Evolutionary conservation across 2,329 filamentous ascomycete species (phyloP), one percentile per base, ranked within the genome.

Genomic region (Apiospora hydei): DNA sequence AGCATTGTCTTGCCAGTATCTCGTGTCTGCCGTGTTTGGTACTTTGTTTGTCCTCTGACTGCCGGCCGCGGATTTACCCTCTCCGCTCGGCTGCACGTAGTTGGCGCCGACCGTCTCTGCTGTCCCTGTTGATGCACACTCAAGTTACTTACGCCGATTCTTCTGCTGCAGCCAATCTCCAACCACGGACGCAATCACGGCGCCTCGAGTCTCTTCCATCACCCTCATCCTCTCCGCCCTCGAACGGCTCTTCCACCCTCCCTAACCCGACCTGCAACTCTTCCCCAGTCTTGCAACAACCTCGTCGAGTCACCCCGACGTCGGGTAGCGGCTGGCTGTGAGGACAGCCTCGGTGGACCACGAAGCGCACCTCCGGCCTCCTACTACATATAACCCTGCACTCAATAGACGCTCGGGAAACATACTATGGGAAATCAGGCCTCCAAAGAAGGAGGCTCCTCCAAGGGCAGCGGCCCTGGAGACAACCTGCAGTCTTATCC

Each of bases 401-500:
- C 26, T 57, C 51, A 34, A 3, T 21, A 57, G 26, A 57, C 51
- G 51, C 74, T 24, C 16, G 43, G 46, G 47, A 30, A 72, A 72
- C 70, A 72, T 78, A 83, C 74, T 77, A 95, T 95, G 93, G 93
- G 93, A 81, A 95, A 94, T 83, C 90, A 93, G 83, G 88, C 87
- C 78, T 95, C 93, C 77, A 90, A 89, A 78, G 87, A 89, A 80
- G 83, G 85, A 77, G 85, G 82, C 73, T 82, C 81, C 72, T 80
- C 84, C 73, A 81, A 85, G 78, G 93, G 89, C 83, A 84, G 83
- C 72, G 84, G 84, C 73, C 80, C 74, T 72, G 81, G 73, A 74
- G 90, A 93, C 49, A 86, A 89, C 73, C 85, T 98, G 72, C 92
- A 94, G 82, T 93, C 94, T 43, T 97, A 96, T 82, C 96, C 95